phyloP scores from a whole-genome alignment of 495 filamentous ascomycete genomes.

The Penicillium fimorum region DNA sequence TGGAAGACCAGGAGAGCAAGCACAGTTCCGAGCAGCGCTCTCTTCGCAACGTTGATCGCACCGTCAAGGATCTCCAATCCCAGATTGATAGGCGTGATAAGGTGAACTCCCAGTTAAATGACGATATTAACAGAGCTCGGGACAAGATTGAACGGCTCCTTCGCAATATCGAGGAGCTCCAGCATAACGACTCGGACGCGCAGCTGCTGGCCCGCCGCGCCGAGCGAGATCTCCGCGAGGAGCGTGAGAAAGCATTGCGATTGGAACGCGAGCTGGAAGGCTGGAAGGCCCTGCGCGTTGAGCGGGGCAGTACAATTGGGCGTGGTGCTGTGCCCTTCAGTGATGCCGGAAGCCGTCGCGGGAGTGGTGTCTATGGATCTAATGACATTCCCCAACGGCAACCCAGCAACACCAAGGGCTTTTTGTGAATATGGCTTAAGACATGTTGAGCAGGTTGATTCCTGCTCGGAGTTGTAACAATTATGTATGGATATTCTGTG shows the following conservation, averaged over 20 bases:
- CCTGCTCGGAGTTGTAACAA: conserved; percentile 18
- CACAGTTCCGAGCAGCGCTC: conserved; percentile 78
- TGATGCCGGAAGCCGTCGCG: conserved; percentile 41
- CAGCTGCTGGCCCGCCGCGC: conserved; percentile 78
- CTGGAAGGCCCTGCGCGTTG: conserved; percentile 72
- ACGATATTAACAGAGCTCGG: conserved; percentile 77
- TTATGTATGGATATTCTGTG: conserved; percentile 10
- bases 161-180: conserved; percentile 87
- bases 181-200: conserved; percentile 75
- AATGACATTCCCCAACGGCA: conserved; percentile 44
- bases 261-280: conserved; percentile 86
- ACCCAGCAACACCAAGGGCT: conserved; percentile 52
- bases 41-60: conserved; percentile 90
- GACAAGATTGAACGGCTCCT: conserved; percentile 90
- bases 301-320: conserved; percentile 47
- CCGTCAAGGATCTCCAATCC: conserved; percentile 86
- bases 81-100: conserved; percentile 94
- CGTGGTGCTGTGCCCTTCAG: conserved; percentile 36
- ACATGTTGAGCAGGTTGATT: conserved; percentile 20
- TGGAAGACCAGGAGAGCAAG: conserved; percentile 79
- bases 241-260: conserved; percentile 76
- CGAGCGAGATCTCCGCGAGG: conserved; percentile 86
- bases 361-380: conserved; percentile 39
- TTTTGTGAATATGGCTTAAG: conserved; percentile 37
- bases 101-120: conserved; percentile 69